Conservation (phyloP, 768 basidiomycete genomes). For the Trametes punicea region DNA sequence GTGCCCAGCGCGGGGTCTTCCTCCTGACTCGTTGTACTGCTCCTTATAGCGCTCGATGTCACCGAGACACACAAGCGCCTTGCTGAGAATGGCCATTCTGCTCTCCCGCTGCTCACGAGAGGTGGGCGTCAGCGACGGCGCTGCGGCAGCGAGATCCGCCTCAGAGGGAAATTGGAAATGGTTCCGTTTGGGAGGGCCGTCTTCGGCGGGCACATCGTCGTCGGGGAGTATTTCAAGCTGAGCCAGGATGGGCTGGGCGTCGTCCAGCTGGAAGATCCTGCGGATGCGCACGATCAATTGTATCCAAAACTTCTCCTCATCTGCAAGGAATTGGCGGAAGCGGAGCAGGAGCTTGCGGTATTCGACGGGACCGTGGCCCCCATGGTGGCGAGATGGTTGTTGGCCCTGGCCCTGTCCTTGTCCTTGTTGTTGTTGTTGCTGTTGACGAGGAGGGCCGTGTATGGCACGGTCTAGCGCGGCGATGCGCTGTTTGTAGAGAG, state of each 20-base stretch:
- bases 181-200: constrained; percentile 42
- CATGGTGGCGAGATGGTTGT: constrained; percentile 35
- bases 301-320: constrained; percentile 92
- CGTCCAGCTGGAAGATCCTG: constrained; percentile 65
- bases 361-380: constrained; percentile 66
- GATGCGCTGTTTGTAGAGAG: constrained; percentile 76
- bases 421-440: constrained; percentile 33
- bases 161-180: constrained; percentile 65
- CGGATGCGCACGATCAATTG: constrained; percentile 74
- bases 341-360: constrained; percentile 82
- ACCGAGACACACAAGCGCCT: constrained; percentile 87
- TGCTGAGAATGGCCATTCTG: constrained; percentile 76
- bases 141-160: constrained; percentile 32
- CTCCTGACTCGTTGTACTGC: constrained; percentile 73
- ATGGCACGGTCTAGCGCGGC: constrained; percentile 58
- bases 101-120: constrained; percentile 53
- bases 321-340: constrained; percentile 85
- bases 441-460: constrained; percentile 33
- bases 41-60: constrained; percentile 95
- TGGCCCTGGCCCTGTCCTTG: constrained; percentile 35
- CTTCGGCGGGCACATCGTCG: constrained; percentile 27
- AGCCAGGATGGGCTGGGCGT: constrained; percentile 55
- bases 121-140: constrained; percentile 31
- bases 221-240: constrained; percentile 48
- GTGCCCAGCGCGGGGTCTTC: constrained; percentile 63